Percentiles rank a stretch among this genome's conserved stretches.
Conservation (phyloP, 2,329 filamentous ascomycete genomes). For the Trichoderma oligosporum region DNA sequence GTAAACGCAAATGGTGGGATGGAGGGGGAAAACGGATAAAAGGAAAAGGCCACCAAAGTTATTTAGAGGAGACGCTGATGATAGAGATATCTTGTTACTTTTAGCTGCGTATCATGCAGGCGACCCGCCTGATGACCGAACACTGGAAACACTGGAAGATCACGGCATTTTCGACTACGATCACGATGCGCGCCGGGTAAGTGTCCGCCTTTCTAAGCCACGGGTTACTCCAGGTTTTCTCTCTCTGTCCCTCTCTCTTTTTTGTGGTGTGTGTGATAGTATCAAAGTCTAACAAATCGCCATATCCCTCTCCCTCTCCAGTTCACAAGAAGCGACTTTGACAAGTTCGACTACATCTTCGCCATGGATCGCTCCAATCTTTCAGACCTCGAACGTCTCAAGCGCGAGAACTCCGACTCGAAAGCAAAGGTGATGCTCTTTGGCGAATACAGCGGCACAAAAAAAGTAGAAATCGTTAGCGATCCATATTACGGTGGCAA, state of each 20-base stretch:
- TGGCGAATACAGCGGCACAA: constrained; percentile 70
- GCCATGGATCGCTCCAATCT: constrained; percentile 90
- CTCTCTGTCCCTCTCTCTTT: too few species aligned
- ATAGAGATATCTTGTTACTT: background rate
- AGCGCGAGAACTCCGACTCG: constrained; percentile 53
- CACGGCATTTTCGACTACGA: constrained; percentile 75
- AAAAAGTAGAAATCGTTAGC: constrained; percentile 64
- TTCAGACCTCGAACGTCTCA: constrained; percentile 60
- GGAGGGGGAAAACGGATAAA: too few species aligned
- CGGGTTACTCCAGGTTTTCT: too few species aligned
- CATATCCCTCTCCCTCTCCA: constrained; percentile 29
- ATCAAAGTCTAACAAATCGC: constrained; percentile 8
- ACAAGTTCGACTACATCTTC: constrained; percentile 85
- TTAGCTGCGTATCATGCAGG: constrained; percentile 76
- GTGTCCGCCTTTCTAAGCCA: too few species aligned
- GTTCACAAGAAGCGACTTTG: constrained; percentile 66
- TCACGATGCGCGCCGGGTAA: constrained; percentile 72
- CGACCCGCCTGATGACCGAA: constrained; percentile 74
- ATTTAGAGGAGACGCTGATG: background rate
- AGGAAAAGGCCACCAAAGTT: too few species aligned
- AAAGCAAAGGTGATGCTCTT: constrained; percentile 74
- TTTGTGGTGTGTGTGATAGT: too few species aligned
- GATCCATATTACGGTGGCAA: constrained; percentile 92
- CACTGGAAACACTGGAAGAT: constrained; percentile 69
- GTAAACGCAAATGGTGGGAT: constrained; percentile 12